Evolutionary conservation across 805 yeast genomes (phyloP).

Genomic region (Wickerhamiella siamensis): DNA sequence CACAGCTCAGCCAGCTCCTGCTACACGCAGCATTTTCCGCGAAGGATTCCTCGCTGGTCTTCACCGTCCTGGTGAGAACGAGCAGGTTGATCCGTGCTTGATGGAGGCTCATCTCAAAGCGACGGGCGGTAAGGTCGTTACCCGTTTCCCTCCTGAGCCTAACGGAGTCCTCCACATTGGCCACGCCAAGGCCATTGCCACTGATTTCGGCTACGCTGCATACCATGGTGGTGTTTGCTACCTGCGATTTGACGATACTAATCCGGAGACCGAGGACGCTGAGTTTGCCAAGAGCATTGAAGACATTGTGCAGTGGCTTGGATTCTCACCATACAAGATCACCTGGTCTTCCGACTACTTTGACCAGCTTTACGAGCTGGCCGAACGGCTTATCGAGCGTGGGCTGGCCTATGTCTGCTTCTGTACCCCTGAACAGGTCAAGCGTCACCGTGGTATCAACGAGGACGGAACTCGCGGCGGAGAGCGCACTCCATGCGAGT

Average conservation of each 20-base stretch:
- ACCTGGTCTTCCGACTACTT: slow-evolving; percentile 95
- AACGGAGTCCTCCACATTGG: slow-evolving; percentile 96
- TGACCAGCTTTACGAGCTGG: slow-evolving; percentile 74
- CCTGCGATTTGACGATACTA: slow-evolving; percentile 91
- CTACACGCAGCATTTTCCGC: slow-evolving; percentile 45
- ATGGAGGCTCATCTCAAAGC: slow-evolving; percentile 65
- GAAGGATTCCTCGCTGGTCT: slow-evolving; percentile 94
- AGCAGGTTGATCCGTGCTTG: slow-evolving; percentile 76
- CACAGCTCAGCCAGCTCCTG: slow-evolving; percentile 7
- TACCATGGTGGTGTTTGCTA: slow-evolving; percentile 77
- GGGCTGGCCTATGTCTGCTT: slow-evolving; percentile 85
- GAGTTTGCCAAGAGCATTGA: slow-evolving; percentile 71
- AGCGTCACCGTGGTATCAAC: slow-evolving; percentile 76
- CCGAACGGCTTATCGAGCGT: slow-evolving; percentile 58
- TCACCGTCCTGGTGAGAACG: slow-evolving; percentile 91
- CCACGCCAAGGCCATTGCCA: slow-evolving; percentile 95
- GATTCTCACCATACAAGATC: slow-evolving; percentile 83
- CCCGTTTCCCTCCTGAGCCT: slow-evolving; percentile 98
- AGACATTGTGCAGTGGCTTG: slow-evolving; percentile 84
- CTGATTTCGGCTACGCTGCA: slow-evolving; percentile 93
- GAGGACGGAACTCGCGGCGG: slow-evolving; percentile 93
- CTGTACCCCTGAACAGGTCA: slow-evolving; percentile 84
- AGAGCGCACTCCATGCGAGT: slow-evolving; percentile 67
- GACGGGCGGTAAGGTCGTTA: slow-evolving; percentile 71
- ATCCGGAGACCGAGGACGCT: slow-evolving; percentile 97